A percentile compares a stretch with the other conserved stretches of the same genome.
phyloP scores from a whole-genome alignment of 306 rosid species.

The Malus orientalis region DNA sequence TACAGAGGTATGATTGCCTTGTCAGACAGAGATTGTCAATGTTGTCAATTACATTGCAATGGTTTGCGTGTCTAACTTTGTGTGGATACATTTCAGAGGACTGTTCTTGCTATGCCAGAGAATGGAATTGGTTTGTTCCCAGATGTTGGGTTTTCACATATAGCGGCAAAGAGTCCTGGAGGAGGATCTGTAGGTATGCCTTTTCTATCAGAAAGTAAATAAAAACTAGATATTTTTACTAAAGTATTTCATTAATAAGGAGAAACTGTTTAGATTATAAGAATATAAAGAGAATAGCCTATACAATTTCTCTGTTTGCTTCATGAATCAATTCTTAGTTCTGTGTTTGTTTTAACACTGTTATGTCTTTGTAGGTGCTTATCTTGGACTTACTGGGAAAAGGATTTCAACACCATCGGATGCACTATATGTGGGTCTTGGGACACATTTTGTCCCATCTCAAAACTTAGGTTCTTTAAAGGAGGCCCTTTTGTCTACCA shows the following conservation, averaged over 20 bases:
- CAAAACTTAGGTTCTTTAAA: conserved; percentile 69
- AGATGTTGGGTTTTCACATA: conserved; percentile 87
- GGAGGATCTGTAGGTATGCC: conserved; percentile 84
- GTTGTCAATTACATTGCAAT: not conserved
- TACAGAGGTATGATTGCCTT: conserved; percentile 61
- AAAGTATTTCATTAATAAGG: not conserved
- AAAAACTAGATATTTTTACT: not conserved
- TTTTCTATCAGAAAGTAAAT: not conserved
- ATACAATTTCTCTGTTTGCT: conserved; percentile 7
- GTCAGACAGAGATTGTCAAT: conserved; percentile 2
- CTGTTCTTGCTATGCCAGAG: conserved; percentile 98
- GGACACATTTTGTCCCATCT: conserved; percentile 90
- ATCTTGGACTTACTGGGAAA: conserved; percentile 95
- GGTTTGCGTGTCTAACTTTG: not conserved
- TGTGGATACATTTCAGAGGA: conserved; percentile 48
- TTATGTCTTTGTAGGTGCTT: conserved; percentile 58
- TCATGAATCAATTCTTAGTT: conserved; percentile 2
- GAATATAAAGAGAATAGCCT: not conserved
- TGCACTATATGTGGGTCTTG: conserved; percentile 82
- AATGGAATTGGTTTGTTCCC: conserved; percentile 97
- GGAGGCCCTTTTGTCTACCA: conserved; percentile 72
- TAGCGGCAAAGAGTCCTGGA: conserved; percentile 95
- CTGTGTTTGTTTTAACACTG: not conserved
- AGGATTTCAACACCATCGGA: conserved; percentile 78
- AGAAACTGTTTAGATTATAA: not conserved